Evolutionary conservation across 805 yeast genomes (phyloP), one percentile per base, ranked within the genome.

Genomic region (Kodamaea sagamina): DNA sequence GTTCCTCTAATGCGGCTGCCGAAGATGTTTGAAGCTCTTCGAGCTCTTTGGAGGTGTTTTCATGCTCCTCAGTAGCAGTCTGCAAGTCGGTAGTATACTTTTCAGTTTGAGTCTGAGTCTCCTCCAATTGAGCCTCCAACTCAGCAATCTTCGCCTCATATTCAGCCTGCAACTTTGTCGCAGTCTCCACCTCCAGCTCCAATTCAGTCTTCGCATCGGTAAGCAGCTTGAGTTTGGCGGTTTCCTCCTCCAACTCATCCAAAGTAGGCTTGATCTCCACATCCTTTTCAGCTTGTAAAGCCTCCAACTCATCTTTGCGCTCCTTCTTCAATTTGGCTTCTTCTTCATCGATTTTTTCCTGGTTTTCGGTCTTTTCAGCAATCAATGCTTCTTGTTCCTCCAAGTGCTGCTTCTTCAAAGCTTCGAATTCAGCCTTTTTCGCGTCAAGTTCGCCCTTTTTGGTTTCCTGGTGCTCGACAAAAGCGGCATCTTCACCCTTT

Each of bases 191-290:
- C 28, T 71, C 76, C 44, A 71, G 69, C 13, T 68, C 58, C 48
- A 67, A 62, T 38, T 72, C 78, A 37, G 67, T 68, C 57, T 77
- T 76, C 47, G 77, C 74, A 43, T 73, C 64, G 32, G 74, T 72
- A 51, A 81, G 66, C n/a, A 72, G 75, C 39, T 67, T 62, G 55
- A 81, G 68, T 48, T 74, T 73, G 18, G 63, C 65, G 26, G 71
- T 69, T 62, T 81, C 86, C 22, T 53, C 53, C 47, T 68, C 71
- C 53, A 79, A 67, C 52, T 76, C 81, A 27, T 71, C 79, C 52
- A 79, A 67, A 15, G 74, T 60, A 37, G 87, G 87, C 39, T 75
- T 72, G 50, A 80, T 58, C 38, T 72, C 73, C 44, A 67, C 78
- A 52, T 79, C 82, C 51, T 73, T 72, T 52, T 75, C 82, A 10